These are phyloP conservation scores for Logfia minima DNA, from an alignment of 129 eudicot genomes.

Conservation along the genomic window DNA sequence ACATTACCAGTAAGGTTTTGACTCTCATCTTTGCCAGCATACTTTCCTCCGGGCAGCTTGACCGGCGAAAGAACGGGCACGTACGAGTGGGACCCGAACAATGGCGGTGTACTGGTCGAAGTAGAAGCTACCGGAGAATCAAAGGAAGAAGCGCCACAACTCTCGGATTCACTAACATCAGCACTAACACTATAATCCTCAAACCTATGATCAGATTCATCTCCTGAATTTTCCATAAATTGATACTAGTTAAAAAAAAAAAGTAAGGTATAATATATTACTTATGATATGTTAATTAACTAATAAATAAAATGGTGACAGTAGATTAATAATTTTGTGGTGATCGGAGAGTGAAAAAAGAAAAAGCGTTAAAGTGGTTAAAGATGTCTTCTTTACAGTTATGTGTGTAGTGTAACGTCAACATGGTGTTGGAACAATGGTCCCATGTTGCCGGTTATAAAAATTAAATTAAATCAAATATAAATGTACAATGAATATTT, in stretches of 20 bases:
- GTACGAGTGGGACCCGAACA: conserved; percentile 25
- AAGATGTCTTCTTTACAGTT: conserved; percentile 42
- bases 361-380: conserved; percentile 38
- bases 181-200: conserved; percentile 52
- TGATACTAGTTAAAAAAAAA: neutral
- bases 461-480: neutral
- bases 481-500: neutral
- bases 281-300: neutral
- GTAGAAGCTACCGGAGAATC: conserved; percentile 36
- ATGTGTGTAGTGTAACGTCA: conserved; percentile 47
- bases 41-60: conserved; percentile 50
- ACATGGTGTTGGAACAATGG: conserved; percentile 41
- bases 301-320: neutral
- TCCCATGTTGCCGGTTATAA: conserved; percentile 39
- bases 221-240: conserved; percentile 28
- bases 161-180: conserved; percentile 64
- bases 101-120: conserved; percentile 42
- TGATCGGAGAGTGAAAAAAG: conserved; percentile 30
- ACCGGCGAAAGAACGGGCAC: conserved; percentile 37
- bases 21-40: conserved; percentile 27
- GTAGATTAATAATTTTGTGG: conserved; percentile 21
- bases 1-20: conserved; percentile 32
- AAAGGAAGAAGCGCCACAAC: conserved; percentile 46
- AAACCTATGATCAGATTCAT: conserved; percentile 40
- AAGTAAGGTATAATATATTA: neutral